These are phyloP conservation scores for Cavenderia fasciculata DNA, from an alignment of 78 protist genomes.

Conservation along the genomic window DNA sequence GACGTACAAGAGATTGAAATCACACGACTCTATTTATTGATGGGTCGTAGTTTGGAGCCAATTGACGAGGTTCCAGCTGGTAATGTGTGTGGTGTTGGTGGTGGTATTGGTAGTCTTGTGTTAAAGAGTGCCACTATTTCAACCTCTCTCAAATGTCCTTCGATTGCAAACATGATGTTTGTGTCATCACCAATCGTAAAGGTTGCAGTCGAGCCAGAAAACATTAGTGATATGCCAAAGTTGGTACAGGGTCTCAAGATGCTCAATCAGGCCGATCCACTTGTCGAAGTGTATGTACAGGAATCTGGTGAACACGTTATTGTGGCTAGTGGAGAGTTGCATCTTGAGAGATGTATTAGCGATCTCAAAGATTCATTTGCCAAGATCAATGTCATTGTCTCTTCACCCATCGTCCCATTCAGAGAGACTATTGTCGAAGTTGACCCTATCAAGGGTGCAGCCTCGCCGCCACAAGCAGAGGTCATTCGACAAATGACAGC, in stretches of 20 bases:
- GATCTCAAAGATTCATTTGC: slow-evolving; percentile 93
- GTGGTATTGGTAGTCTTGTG: slow-evolving; percentile 87
- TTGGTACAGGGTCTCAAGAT: slow-evolving; percentile 87
- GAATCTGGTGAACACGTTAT: slow-evolving; percentile 96
- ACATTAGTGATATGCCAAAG: slow-evolving; percentile 70
- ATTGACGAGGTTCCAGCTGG: slow-evolving; percentile 91
- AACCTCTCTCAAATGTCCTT: slow-evolving; percentile 57
- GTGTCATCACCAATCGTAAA: slow-evolving; percentile 93
- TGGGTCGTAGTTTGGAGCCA: slow-evolving; percentile 93
- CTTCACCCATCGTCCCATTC: slow-evolving; percentile 95
- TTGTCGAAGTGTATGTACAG: slow-evolving; percentile 82
- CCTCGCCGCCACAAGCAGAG: slow-evolving; percentile 13
- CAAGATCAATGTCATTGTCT: slow-evolving; percentile 67
- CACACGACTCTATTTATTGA: slow-evolving; percentile 83
- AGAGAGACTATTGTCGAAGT: slow-evolving; percentile 86
- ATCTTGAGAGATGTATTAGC: slow-evolving; percentile 93
- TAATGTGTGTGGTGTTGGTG: slow-evolving; percentile 92
- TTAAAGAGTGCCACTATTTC: slow-evolving; percentile 90
- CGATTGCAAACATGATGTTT: slow-evolving; percentile 66
- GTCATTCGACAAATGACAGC: slow-evolving; percentile 58
- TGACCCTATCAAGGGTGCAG: not conserved
- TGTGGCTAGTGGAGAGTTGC: slow-evolving; percentile 94
- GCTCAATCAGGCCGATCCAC: slow-evolving; percentile 96
- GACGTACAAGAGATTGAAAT: slow-evolving; percentile 53
- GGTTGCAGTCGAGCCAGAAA: slow-evolving; percentile 90